Base-by-base conservation (phyloP, 768 basidiomycete genomes). In the Tephrocybe rancida region DNA sequence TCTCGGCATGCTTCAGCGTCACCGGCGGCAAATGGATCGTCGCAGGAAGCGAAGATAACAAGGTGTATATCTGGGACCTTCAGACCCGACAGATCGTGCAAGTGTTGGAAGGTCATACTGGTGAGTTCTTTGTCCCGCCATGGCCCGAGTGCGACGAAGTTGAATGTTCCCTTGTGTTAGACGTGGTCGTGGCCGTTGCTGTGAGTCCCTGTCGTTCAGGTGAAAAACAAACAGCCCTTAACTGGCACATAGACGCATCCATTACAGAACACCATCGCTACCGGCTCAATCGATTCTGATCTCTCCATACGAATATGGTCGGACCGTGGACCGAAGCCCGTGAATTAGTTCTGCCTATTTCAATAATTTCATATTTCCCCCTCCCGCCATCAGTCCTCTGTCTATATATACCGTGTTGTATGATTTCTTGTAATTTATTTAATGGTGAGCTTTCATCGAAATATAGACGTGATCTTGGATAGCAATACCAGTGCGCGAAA, bases 11-110 rank as follows among this genome's bases (percentile, higher is more conserved):
- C 68, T 92, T 93, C 73, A 88, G 86, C 58, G 88, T 90, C 11
- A 93, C 90, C 0, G 88, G 86, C 25, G 88, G 88, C 3, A 91
- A 87, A 61, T 96, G 91, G 90, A 90, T 98, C 59, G 83, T 97
- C 1, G 84, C 90, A 0, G 96, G 96, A 0, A 90, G 87, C 63
- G 96, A 98, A 69, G 95, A 96, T 69, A 78, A 88, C 64, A 95
- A 90, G 65, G 82, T 89, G 21, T 90, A 93, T 55, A 80, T 97
- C 8, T 96, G 94, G 92, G 94, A 98, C 67, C 65, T 98, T 26
- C 92, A 95, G 64, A 89, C 85, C 6, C 78, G 91, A n/a, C 84
- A 91, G 64, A 78, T 95, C 43, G 87, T 93, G 22, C 93, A 95
- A 64, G 75, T 85, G 4, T 75, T 90, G 45, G 84, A 90, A 59